phyloP scores from a whole-genome alignment of 1,284 basidiomycete species.

The Trametes hirsuta region DNA sequence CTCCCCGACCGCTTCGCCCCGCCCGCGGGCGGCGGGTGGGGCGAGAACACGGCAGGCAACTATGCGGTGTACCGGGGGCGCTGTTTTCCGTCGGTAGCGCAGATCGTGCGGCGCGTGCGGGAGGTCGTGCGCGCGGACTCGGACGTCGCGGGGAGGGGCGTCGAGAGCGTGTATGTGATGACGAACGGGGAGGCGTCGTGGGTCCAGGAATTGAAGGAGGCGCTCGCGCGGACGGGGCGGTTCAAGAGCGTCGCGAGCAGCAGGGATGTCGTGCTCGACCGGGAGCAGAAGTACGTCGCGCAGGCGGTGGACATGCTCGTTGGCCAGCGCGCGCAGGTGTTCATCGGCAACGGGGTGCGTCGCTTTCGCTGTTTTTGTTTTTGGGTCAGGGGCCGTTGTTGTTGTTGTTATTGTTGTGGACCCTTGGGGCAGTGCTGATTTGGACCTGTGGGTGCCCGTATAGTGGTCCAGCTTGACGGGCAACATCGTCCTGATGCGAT shows the following conservation, averaged over 20 bases:
- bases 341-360: slow-evolving; percentile 52
- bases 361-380: neutral
- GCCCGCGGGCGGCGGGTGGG: slow-evolving; percentile 33
- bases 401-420: slow-evolving; percentile 17
- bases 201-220: slow-evolving; percentile 45
- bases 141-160: slow-evolving; percentile 21
- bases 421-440: neutral
- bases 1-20: slow-evolving; percentile 43
- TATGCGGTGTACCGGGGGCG: slow-evolving; percentile 41
- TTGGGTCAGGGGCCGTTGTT: neutral
- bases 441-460: neutral
- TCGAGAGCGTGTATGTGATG: slow-evolving; percentile 54
- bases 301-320: slow-evolving; percentile 50
- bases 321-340: slow-evolving; percentile 45
- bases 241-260: slow-evolving; percentile 36
- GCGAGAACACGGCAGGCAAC: slow-evolving; percentile 32
- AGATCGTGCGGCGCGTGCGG: slow-evolving; percentile 47
- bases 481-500: slow-evolving; percentile 57
- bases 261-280: slow-evolving; percentile 40
- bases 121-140: slow-evolving; percentile 36
- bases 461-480: slow-evolving; percentile 65
- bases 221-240: slow-evolving; percentile 33
- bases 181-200: slow-evolving; percentile 52
- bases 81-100: slow-evolving; percentile 50
- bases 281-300: slow-evolving; percentile 43